A percentile compares a stretch with the other conserved stretches of the same genome.
These are phyloP conservation scores for Quaeritorhiza haematococci DNA, from an alignment of 371 early-diverging fungal genomes.

Conservation along the genomic window DNA sequence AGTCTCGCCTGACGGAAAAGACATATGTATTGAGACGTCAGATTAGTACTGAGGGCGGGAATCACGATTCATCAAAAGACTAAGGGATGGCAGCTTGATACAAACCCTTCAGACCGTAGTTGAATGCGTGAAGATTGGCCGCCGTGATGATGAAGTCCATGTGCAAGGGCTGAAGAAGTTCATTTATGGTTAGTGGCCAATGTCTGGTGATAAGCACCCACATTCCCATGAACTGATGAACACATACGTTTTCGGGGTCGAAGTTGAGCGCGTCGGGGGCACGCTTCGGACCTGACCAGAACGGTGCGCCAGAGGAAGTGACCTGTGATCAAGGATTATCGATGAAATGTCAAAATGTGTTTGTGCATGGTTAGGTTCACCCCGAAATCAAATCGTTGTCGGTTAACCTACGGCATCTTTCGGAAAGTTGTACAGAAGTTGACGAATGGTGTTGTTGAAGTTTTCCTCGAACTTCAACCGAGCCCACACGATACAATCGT, in stretches of 20 bases:
- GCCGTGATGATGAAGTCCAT: conserved; percentile 88
- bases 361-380: too few relatives aligned
- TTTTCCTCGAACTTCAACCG: conserved; percentile 88
- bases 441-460: conserved; percentile 87
- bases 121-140: conserved; percentile 93
- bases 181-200: not conserved
- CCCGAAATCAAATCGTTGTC: too few relatives aligned
- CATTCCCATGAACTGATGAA: not conserved
- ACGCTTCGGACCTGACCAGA: conserved; percentile 99
- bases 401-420: conserved; percentile 61
- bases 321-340: conserved; percentile 38
- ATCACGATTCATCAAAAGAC: too few relatives aligned
- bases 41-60: not conserved
- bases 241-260: conserved; percentile 63
- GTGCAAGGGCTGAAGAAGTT: conserved; percentile 56
- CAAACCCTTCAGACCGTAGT: conserved; percentile 81
- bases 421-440: conserved; percentile 94
- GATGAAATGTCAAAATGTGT: conserved; percentile 25
- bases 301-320: conserved; percentile 89
- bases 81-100: too few relatives aligned
- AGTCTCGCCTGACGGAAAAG: conserved; percentile 7
- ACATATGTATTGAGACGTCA: too few relatives aligned
- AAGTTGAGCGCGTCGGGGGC: conserved; percentile 86
- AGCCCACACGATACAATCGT: conserved; percentile 91
- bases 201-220: too few relatives aligned